Evolutionary conservation across 306 rosid species (phyloP).

Genomic region (Malus sieversii): DNA sequence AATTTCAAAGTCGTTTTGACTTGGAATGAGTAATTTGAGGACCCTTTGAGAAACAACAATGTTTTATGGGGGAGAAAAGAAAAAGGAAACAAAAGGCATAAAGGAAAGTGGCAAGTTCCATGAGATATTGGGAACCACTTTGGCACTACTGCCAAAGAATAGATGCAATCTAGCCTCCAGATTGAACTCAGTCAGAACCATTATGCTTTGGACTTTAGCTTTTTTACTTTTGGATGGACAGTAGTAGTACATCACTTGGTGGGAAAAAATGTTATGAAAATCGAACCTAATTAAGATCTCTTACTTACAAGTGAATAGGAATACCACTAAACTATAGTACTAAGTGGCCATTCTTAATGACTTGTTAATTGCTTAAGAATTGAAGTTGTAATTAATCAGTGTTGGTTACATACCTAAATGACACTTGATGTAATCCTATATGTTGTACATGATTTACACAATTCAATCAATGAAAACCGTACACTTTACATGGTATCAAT

Average conservation of each 20-base stretch:
- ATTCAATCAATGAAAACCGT: too few species aligned
- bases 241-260: not conserved
- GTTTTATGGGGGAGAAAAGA: not conserved
- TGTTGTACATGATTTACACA: too few species aligned
- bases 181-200: slow-evolving; percentile 6
- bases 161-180: not conserved
- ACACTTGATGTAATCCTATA: too few species aligned
- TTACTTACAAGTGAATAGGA: too few species aligned
- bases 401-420: too few species aligned
- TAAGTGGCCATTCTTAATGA: too few species aligned
- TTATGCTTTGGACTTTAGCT: not conserved
- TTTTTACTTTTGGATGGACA: not conserved
- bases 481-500: too few species aligned
- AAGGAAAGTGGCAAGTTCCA: slow-evolving; percentile 1
- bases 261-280: not conserved
- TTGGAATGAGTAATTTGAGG: slow-evolving; percentile 30
- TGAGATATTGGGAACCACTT: not conserved
- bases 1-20: slow-evolving; percentile 10
- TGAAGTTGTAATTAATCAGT: too few species aligned
- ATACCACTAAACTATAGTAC: too few species aligned
- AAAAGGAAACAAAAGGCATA: not conserved
- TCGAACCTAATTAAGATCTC: too few species aligned
- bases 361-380: too few species aligned
- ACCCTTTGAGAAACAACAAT: slow-evolving; percentile 43
- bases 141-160: not conserved